phyloP scores from a whole-genome alignment of 2,329 filamentous ascomycete genomes.

The Epichloe sibirici region DNA sequence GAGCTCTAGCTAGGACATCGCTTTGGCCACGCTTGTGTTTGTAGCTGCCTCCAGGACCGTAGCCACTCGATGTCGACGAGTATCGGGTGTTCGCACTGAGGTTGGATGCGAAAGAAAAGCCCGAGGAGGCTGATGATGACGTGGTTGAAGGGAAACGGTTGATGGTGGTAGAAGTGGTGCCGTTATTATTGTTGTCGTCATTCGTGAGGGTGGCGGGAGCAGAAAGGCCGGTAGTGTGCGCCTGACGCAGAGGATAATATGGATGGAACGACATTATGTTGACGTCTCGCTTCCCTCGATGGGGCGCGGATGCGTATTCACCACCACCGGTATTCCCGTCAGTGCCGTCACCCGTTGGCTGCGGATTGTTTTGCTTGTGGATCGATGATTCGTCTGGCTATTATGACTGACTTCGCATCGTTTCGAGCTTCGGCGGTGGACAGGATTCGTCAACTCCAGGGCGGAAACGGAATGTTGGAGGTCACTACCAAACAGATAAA shows the following conservation, averaged over 20 bases:
- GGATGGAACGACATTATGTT: slow-evolving; percentile 42
- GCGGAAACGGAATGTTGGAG: not conserved
- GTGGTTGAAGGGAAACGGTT: slow-evolving; percentile 56
- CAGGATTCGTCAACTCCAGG: not conserved
- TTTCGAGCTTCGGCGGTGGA: not conserved
- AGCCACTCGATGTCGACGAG: slow-evolving; percentile 56
- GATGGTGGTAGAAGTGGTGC: slow-evolving; percentile 31
- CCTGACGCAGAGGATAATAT: slow-evolving; percentile 47
- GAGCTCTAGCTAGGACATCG: slow-evolving; percentile 48
- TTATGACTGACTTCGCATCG: slow-evolving; percentile 2
- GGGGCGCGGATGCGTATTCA: slow-evolving; percentile 4
- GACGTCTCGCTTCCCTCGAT: slow-evolving; percentile 12
- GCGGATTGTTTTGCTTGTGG: not conserved
- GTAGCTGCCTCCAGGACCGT: slow-evolving; percentile 27
- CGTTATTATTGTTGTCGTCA: slow-evolving; percentile 19
- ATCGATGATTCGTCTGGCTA: not conserved
- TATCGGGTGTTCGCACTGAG: slow-evolving; percentile 48
- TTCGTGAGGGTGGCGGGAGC: not conserved
- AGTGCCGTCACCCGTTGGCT: not conserved
- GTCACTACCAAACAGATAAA: not conserved
- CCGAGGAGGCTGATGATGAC: slow-evolving; percentile 59
- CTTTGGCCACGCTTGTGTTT: slow-evolving; percentile 63
- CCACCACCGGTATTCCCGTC: not conserved
- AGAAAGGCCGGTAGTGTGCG: slow-evolving; percentile 33
- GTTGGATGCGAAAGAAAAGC: slow-evolving; percentile 49